Evolutionary conservation across 139 green algal genomes (phyloP).

Genomic region (Auxenochlorella pyrenoidosa): DNA sequence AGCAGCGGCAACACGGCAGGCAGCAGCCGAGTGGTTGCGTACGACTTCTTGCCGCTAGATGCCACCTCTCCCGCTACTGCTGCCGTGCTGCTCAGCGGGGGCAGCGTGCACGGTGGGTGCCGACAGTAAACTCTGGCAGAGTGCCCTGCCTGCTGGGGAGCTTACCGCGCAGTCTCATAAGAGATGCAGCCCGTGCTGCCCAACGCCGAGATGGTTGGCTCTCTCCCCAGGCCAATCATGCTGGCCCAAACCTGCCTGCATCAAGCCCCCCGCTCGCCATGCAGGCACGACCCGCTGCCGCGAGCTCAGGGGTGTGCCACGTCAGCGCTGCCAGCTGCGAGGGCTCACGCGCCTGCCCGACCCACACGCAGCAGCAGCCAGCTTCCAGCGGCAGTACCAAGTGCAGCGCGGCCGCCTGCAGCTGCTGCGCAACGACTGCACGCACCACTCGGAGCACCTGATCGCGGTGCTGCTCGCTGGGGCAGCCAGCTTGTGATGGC

Average conservation of each 20-base stretch:
- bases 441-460: constrained; percentile 16
- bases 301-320: neutral
- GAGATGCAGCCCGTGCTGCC: no score
- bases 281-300: constrained; percentile 6
- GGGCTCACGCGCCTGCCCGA: constrained; percentile 10
- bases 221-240: no score
- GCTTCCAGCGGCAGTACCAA: constrained; percentile 23
- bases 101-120: constrained; percentile 28
- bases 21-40: neutral
- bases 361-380: neutral
- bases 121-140: neutral
- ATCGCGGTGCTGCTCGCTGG: neutral
- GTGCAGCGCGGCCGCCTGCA: neutral
- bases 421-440: constrained; percentile 41
- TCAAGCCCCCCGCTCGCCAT: neutral
- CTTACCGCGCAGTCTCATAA: neutral
- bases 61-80: constrained; percentile 16
- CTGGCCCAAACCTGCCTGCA: neutral
- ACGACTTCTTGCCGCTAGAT: constrained; percentile 44
- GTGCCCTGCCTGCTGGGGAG: neutral
- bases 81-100: constrained; percentile 17
- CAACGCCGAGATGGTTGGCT: no score
- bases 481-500: neutral
- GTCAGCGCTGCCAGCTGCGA: neutral
- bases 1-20: neutral